Conservation (phyloP, 306 rosid genomes). For the Vicia villosa region DNA sequence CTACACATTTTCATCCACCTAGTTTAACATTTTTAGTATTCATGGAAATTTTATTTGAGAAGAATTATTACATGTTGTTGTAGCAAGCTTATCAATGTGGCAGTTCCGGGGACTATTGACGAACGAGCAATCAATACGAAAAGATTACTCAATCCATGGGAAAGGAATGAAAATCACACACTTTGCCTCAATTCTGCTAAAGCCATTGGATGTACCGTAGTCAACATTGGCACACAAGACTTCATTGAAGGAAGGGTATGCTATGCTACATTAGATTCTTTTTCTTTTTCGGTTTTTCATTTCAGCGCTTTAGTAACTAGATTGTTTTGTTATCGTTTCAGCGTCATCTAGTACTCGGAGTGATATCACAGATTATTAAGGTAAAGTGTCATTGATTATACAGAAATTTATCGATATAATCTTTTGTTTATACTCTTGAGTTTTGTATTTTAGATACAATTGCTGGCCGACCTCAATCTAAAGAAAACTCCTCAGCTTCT, state of each 20-base stretch:
- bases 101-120: conserved; percentile 94
- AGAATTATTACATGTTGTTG: conserved; percentile 32
- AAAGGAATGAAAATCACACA: conserved; percentile 96
- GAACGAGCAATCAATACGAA: conserved; percentile 93
- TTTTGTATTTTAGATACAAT: conserved; percentile 70
- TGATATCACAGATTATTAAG: conserved; percentile 97
- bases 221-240: conserved; percentile 94
- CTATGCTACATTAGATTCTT: background rate
- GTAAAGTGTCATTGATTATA: conserved; percentile 43
- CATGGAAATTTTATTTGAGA: background rate
- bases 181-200: conserved; percentile 98
- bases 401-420: background rate
- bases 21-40: background rate
- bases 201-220: conserved; percentile 98
- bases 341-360: conserved; percentile 96
- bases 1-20: background rate
- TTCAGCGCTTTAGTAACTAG: background rate
- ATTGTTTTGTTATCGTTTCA: conserved; percentile 49
- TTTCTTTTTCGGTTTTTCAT: background rate
- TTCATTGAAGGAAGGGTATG: conserved; percentile 98
- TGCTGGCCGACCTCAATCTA: conserved; percentile 91
- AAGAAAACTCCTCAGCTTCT: conserved; percentile 95
- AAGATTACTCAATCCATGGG: conserved; percentile 96
- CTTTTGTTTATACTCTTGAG: conserved; percentile 1
- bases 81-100: conserved; percentile 97